Base-by-base conservation (phyloP, 169 alveolate genomes). In the Eimeria maxima region DNA sequence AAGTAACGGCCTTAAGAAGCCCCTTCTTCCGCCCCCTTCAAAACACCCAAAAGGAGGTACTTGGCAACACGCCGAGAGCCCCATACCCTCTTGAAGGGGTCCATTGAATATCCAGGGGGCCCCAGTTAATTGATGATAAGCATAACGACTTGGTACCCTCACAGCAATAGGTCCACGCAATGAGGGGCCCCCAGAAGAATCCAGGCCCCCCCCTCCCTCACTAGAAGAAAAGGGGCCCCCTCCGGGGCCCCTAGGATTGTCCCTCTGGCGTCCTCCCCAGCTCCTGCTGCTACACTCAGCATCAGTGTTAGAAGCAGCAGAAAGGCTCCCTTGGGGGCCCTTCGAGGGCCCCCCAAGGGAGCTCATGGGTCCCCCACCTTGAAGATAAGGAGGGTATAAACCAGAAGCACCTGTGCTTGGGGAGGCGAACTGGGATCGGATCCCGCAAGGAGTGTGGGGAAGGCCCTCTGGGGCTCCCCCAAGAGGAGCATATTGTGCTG, bases 11-110 rank as follows among this genome's bases (percentile, higher is more conserved):
- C 90, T 42, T 33, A 80, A 11, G 1, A 80, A 80, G 14, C 90
- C 90, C 69, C 90, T 44, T 14, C 90, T 44, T 0, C 90, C 90
- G 13, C 90, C 90, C 42, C 90, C 90, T 50, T 80, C 90, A 47
- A 47, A 80, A 50, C 90, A 80, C 18, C 90, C 90, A 47, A 80
- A 80, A 24, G 90, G 90, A n/a, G 90, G 90, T 7, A 29, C 44
- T 6, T 24, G 27, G 20, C 14, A 7, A 29, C 4, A 33, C 65
- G 60, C 29, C 38, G 18, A 13, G 38, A 38, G 33, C 90, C 65
- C 90, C 90, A 7, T n/a, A 65, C 33, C 14, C 14, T 65, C 74
- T 7, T 20, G 11, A 7, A 45, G 14, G 69, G 60, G 24, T 2
- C 45, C 44, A 1, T n/a, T 50, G 7, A 38, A 20, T 7, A 80